Conservation (phyloP, 345 rosid genomes). For the Brassica juncea region DNA sequence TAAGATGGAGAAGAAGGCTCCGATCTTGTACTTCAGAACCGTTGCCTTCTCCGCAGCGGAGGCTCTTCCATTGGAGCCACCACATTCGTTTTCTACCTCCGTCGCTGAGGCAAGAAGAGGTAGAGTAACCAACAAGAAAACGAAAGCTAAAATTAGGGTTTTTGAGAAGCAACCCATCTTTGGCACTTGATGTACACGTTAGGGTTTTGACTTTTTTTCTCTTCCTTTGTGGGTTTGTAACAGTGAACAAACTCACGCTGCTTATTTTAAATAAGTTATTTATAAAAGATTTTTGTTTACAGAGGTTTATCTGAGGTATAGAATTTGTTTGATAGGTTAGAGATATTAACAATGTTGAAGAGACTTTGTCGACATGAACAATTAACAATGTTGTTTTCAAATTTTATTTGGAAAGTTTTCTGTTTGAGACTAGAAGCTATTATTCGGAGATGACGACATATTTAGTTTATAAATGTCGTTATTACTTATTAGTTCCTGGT, state of each 20-base stretch:
- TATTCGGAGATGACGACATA: constrained; percentile 32
- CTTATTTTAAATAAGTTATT: background rate
- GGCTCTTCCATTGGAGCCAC: constrained; percentile 16
- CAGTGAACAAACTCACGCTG: constrained; percentile 26
- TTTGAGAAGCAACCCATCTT: constrained; percentile 25
- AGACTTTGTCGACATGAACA: constrained; percentile 29
- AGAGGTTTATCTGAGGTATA: constrained; percentile 4
- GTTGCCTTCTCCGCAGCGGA: constrained; percentile 22
- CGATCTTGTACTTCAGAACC: constrained; percentile 46
- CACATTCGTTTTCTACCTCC: constrained; percentile 26
- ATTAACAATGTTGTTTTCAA: constrained; percentile 9
- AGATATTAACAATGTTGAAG: background rate
- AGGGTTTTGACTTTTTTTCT: constrained; percentile 3
- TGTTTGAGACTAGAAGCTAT: background rate
- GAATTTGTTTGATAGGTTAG: background rate
- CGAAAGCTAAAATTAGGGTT: constrained; percentile 1
- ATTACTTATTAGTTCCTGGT: background rate
- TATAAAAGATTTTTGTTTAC: background rate
- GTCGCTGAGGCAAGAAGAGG: constrained; percentile 31
- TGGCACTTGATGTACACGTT: constrained; percentile 19
- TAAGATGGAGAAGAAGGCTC: constrained; percentile 56
- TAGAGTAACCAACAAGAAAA: background rate
- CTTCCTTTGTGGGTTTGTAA: constrained; percentile 5
- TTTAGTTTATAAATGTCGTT: constrained; percentile 3
- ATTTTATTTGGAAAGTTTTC: background rate